Evolutionary conservation across 1,139 yeast species (phyloP).

Genomic region (Yamadazyma sp.): DNA sequence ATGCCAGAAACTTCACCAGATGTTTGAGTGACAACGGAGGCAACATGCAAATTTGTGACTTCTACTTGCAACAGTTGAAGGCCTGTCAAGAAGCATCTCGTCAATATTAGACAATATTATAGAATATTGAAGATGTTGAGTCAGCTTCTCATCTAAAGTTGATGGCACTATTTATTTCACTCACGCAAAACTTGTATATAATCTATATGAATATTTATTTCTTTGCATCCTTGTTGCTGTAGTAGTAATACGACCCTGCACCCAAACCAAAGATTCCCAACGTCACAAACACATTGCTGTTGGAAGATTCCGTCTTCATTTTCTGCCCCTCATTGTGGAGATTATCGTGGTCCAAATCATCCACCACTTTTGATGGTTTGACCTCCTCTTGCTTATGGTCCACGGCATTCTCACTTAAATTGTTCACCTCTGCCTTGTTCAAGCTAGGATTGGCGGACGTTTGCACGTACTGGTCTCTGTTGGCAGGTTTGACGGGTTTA

Average conservation of each 20-base stretch:
- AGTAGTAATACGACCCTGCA: conserved; percentile 20
- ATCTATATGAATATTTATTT: conserved; percentile 3
- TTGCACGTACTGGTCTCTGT: conserved; percentile 45
- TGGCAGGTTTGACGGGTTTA: conserved; percentile 32
- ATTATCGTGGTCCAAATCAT: conserved; percentile 42
- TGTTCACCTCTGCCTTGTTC: conserved; percentile 38
- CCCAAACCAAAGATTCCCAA: conserved; percentile 26
- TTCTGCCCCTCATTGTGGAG: conserved; percentile 20
- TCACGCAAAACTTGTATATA: conserved; percentile 10
- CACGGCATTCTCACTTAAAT: conserved; percentile 37
- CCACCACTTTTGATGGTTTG: conserved; percentile 29
- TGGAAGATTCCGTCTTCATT: conserved; percentile 7
- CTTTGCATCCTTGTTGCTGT: conserved; percentile 1
- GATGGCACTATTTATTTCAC: not conserved
- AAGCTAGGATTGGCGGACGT: conserved; percentile 44
- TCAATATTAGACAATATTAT: conserved; percentile 69
- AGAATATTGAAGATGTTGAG: too few relatives aligned
- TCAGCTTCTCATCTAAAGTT: not conserved
- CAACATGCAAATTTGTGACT: conserved; percentile 95
- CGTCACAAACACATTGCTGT: conserved; percentile 13
- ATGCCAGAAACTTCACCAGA: conserved; percentile 92
- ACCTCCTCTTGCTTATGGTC: conserved; percentile 37
- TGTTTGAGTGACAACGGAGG: conserved; percentile 93
- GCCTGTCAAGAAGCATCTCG: conserved; percentile 95
- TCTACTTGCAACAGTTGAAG: conserved; percentile 93